phyloP scores from a whole-genome alignment of 352 stramenopile species.

The Phytophthora megakarya region DNA sequence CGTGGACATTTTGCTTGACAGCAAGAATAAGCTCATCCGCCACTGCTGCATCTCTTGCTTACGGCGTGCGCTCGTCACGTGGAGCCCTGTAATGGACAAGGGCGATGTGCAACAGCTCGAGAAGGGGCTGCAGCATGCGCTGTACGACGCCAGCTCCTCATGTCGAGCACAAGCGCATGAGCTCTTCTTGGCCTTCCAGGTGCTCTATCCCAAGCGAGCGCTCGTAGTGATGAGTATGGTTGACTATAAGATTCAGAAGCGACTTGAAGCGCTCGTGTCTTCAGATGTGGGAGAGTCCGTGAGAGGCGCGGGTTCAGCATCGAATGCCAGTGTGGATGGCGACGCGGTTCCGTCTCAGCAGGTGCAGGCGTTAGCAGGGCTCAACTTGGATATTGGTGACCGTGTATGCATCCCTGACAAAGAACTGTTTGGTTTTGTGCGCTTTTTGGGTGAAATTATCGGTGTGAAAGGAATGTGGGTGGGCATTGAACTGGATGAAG shows the following conservation, averaged over 20 bases:
- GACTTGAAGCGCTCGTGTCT: conserved; percentile 67
- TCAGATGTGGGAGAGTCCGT: conserved; percentile 33
- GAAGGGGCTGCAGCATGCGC: conserved; percentile 64
- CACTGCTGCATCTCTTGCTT: conserved; percentile 74
- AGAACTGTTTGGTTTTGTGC: conserved; percentile 82
- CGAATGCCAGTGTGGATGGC: conserved; percentile 63
- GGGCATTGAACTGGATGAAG: conserved; percentile 78
- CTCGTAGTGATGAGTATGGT: conserved; percentile 65
- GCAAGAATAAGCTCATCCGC: conserved; percentile 85
- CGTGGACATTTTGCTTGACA: conserved; percentile 74
- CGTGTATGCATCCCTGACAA: conserved; percentile 87
- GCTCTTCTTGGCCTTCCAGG: conserved; percentile 74
- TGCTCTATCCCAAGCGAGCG: conserved; percentile 79
- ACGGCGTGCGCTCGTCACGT: conserved; percentile 52
- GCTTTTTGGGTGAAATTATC: conserved; percentile 74
- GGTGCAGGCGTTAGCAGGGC: conserved; percentile 36
- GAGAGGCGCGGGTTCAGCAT: conserved; percentile 34
- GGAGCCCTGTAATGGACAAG: conserved; percentile 81
- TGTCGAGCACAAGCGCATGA: conserved; percentile 71
- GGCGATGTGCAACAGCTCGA: conserved; percentile 83
- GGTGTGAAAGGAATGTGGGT: conserved; percentile 77
- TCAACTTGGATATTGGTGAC: conserved; percentile 67
- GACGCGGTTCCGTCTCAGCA: conserved; percentile 31
- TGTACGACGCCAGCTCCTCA: conserved; percentile 82
- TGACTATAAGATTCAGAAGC: conserved; percentile 86